Conservation (phyloP, 148 eudicot genomes). For the Dysphania ambrosioides region DNA sequence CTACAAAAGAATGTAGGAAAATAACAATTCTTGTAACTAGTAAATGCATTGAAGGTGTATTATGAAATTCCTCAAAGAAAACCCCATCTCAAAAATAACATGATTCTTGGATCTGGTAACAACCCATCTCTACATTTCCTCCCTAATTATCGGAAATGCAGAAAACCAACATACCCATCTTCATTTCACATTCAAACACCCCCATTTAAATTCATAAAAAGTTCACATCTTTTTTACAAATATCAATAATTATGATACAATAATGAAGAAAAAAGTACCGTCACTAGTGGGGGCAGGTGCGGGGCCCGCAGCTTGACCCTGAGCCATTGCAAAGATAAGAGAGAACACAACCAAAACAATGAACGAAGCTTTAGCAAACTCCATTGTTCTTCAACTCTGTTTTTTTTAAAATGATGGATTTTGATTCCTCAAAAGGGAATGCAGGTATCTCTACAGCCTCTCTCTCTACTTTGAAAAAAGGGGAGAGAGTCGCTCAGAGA, state of each 20-base stretch:
- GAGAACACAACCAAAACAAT: conserved; percentile 37
- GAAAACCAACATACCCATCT: conserved; percentile 16
- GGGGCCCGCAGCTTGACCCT: conserved; percentile 39
- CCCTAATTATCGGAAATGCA: neutral
- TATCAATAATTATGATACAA: neutral
- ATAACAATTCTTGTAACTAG: neutral
- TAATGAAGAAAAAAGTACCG: conserved; percentile 27
- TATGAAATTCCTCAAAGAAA: conserved; percentile 11
- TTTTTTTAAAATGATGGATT: too few species aligned
- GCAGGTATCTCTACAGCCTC: conserved; percentile 28
- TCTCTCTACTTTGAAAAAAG: conserved; percentile 22
- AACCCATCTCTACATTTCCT: conserved; percentile 2
- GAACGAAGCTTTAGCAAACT: conserved; percentile 36
- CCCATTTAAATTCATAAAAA: neutral
- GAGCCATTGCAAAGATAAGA: conserved; percentile 41
- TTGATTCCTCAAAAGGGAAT: too few species aligned
- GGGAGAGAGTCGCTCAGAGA: too few species aligned
- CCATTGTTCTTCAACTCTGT: conserved; percentile 31
- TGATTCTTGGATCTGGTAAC: conserved; percentile 15
- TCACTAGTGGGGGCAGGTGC: conserved; percentile 52
- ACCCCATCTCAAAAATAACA: conserved; percentile 1
- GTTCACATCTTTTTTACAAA: neutral
- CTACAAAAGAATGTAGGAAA: neutral
- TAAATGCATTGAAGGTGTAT: neutral
- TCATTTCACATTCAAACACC: neutral